A percentile compares a stretch with the other conserved stretches of the same genome.
These are phyloP conservation scores for Lentinula lateritia DNA, from an alignment of 768 basidiomycete genomes.

Conservation along the genomic window DNA sequence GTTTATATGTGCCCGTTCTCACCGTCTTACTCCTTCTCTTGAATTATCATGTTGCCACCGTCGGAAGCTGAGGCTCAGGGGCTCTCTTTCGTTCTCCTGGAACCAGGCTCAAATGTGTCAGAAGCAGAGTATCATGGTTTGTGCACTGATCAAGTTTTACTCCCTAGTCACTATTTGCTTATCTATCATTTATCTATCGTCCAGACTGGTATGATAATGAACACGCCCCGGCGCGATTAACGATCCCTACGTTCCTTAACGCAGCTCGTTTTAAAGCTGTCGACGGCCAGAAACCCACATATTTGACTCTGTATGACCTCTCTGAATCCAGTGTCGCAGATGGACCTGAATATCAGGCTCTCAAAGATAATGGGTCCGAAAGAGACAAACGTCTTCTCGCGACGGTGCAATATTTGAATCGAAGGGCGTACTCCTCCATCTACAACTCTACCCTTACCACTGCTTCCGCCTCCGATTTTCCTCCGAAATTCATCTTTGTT, in stretches of 20 bases:
- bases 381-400: constrained; percentile 21
- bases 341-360: constrained; percentile 20
- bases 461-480: constrained; percentile 7
- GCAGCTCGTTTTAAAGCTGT: constrained; percentile 28
- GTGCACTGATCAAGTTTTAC: background rate
- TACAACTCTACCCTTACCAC: constrained; percentile 14
- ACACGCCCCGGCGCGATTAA: constrained; percentile 24
- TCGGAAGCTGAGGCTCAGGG: constrained; percentile 7
- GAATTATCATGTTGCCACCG: background rate
- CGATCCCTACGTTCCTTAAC: constrained; percentile 24
- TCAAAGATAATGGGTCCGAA: constrained; percentile 19
- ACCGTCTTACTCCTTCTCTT: background rate
- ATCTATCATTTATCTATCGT: background rate
- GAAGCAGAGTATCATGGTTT: constrained; percentile 7
- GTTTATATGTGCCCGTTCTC: too few species aligned
- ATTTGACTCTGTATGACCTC: constrained; percentile 27
- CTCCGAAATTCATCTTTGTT: constrained; percentile 16
- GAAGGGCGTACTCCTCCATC: constrained; percentile 19
- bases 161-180: background rate
- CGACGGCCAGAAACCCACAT: constrained; percentile 20
- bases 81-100: constrained; percentile 1
- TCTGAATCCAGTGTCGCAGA: constrained; percentile 17
- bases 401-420: constrained; percentile 17
- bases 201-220: constrained; percentile 32
- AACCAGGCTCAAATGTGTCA: background rate